phyloP scores from a whole-genome alignment of 768 basidiomycete species.

The Coprinellus micaceus region DNA sequence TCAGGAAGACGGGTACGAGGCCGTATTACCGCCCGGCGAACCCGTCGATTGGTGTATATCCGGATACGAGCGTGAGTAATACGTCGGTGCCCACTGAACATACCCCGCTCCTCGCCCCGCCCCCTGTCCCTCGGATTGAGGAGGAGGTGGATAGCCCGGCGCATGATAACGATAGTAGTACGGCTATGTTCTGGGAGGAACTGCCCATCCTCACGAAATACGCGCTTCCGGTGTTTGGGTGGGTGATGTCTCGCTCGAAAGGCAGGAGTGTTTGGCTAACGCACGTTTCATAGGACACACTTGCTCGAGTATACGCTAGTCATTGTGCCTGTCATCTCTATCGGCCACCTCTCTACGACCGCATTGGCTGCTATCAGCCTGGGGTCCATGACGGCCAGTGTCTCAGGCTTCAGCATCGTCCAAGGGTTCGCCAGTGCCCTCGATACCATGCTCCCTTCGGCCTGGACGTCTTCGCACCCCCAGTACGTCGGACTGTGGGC shows the following conservation, averaged over 20 bases:
- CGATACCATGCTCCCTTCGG: slow-evolving; percentile 90
- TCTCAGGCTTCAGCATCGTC: slow-evolving; percentile 75
- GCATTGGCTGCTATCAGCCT: slow-evolving; percentile 83
- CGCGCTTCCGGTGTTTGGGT: slow-evolving; percentile 73
- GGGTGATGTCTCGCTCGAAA: slow-evolving; percentile 19
- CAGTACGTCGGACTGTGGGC: slow-evolving; percentile 86
- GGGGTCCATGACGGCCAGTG: slow-evolving; percentile 69
- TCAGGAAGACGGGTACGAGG: slow-evolving; percentile 11
- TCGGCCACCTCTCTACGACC: slow-evolving; percentile 87
- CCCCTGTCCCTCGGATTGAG: slow-evolving; percentile 53
- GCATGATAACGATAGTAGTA: slow-evolving; percentile 27
- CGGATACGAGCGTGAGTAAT: slow-evolving; percentile 7
- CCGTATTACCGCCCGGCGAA: slow-evolving; percentile 35
- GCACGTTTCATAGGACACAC: slow-evolving; percentile 52
- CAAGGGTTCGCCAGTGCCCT: slow-evolving; percentile 82
- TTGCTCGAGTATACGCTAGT: slow-evolving; percentile 84
- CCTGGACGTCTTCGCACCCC: slow-evolving; percentile 89
- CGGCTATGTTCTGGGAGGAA: slow-evolving; percentile 53
- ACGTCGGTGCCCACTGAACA: slow-evolving; percentile 35
- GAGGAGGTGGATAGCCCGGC: slow-evolving; percentile 41
- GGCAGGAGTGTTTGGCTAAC: slow-evolving; percentile 1
- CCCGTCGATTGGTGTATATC: slow-evolving; percentile 31
- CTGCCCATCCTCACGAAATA: slow-evolving; percentile 55
- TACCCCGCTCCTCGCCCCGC: slow-evolving; percentile 53
- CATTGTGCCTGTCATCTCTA: slow-evolving; percentile 77